Percentiles rank a stretch among this genome's conserved stretches.
These are phyloP conservation scores for Citrus cavaleriei DNA, from an alignment of 345 rosid genomes.

Conservation along the genomic window DNA sequence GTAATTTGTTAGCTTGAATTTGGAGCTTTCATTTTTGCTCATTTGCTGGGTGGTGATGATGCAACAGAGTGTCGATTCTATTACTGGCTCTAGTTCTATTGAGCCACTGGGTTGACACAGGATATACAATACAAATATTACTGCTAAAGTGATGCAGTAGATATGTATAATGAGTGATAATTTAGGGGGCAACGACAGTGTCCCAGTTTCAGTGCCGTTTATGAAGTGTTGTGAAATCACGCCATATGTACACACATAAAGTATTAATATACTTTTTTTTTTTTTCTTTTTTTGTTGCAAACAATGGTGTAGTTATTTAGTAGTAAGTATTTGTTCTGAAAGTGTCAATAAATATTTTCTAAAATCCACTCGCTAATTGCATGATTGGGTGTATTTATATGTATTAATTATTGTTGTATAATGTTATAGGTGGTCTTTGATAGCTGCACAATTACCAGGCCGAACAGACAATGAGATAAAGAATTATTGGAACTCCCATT, in stretches of 20 bases:
- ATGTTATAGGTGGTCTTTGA: conserved; percentile 66
- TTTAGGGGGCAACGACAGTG: too few relatives aligned
- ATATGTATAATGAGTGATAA: too few relatives aligned
- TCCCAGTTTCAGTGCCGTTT: neutral
- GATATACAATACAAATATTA: too few relatives aligned
- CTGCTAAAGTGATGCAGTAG: too few relatives aligned
- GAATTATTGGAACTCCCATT: conserved; percentile 87
- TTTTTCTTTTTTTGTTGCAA: too few relatives aligned
- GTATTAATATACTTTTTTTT: too few relatives aligned
- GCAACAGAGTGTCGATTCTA: too few relatives aligned
- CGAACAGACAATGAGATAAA: conserved; percentile 90
- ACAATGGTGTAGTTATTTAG: too few relatives aligned
- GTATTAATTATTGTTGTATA: neutral
- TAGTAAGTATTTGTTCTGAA: too few relatives aligned
- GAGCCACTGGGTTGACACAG: too few relatives aligned
- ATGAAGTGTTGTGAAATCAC: neutral
- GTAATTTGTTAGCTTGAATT: neutral
- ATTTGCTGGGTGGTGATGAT: neutral
- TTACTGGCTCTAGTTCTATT: neutral
- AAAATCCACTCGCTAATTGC: neutral
- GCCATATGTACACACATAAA: neutral
- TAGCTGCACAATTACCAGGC: conserved; percentile 79
- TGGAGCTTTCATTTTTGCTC: neutral
- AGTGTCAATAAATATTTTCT: neutral
- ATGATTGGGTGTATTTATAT: neutral